Evolutionary conservation across 2,329 filamentous ascomycete species (phyloP).

Genomic region (Phaeomoniella chlamydospora): DNA sequence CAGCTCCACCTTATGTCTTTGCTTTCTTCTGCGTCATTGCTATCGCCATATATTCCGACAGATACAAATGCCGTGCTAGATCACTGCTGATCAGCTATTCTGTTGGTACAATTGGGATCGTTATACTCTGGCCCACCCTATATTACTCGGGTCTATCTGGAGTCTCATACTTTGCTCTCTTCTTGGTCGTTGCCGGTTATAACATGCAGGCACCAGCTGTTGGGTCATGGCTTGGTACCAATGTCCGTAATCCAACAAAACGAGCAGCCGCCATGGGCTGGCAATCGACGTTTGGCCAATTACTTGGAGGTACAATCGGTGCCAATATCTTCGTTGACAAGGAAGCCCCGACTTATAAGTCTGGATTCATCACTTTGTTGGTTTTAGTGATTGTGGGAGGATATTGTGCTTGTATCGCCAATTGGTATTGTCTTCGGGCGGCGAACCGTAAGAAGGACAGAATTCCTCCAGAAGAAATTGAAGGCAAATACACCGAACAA

Average conservation of each 20-base stretch:
- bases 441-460: neutral
- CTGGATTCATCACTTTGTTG: neutral
- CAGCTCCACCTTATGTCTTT: constrained; percentile 66
- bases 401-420: neutral
- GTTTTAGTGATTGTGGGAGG: neutral
- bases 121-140: neutral
- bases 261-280: neutral
- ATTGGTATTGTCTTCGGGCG: neutral
- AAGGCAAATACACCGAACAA: neutral
- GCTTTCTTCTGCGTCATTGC: constrained; percentile 58
- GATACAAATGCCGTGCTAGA: constrained; percentile 16
- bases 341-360: neutral
- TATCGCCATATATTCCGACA: constrained; percentile 61
- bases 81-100: neutral
- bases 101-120: neutral
- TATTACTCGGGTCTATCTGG: neutral
- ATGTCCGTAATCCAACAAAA: neutral
- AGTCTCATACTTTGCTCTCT: neutral
- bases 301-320: neutral
- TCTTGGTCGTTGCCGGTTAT: neutral
- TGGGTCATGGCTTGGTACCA: neutral
- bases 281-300: neutral
- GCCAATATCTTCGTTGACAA: neutral
- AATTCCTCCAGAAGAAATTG: neutral
- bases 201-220: neutral